phyloP scores from a whole-genome alignment of 495 filamentous ascomycete genomes.

The Friedmanniomyces simplex region DNA sequence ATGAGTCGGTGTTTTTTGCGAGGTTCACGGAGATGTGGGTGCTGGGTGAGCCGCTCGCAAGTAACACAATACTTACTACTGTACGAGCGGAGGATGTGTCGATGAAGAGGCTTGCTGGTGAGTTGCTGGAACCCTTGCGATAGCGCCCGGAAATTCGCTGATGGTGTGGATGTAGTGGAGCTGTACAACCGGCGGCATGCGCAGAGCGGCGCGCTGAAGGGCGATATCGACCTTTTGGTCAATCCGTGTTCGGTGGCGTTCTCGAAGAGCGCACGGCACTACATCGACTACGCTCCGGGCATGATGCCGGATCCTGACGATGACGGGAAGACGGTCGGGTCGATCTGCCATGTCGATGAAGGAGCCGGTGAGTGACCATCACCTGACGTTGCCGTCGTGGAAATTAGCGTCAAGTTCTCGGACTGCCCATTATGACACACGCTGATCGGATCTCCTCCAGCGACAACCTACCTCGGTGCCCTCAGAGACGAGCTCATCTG shows the following conservation, averaged over 20 bases:
- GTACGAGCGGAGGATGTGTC: background rate
- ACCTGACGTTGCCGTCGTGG: background rate
- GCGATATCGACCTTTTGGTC: conserved; percentile 10
- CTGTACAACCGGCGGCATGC: background rate
- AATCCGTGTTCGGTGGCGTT: conserved; percentile 14
- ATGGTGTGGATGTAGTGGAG: background rate
- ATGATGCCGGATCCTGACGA: conserved; percentile 4
- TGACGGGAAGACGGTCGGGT: background rate
- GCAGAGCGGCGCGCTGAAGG: background rate
- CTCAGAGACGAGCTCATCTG: conserved; percentile 14
- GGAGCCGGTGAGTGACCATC: background rate
- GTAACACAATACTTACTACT: background rate
- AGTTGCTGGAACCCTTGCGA: background rate
- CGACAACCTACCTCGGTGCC: conserved; percentile 7
- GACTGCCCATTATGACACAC: no score
- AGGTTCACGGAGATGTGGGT: conserved; percentile 6
- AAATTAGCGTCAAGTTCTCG: no score
- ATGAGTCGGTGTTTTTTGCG: conserved; percentile 7
- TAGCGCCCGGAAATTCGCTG: no score
- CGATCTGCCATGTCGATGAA: conserved; percentile 10
- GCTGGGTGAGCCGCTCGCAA: background rate
- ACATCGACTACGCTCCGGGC: conserved; percentile 14
- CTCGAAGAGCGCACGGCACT: conserved; percentile 4
- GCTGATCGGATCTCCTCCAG: background rate
- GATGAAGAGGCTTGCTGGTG: conserved; percentile 1